Conservation (phyloP, 495 filamentous ascomycete species). For the Cercophora scortea region DNA sequence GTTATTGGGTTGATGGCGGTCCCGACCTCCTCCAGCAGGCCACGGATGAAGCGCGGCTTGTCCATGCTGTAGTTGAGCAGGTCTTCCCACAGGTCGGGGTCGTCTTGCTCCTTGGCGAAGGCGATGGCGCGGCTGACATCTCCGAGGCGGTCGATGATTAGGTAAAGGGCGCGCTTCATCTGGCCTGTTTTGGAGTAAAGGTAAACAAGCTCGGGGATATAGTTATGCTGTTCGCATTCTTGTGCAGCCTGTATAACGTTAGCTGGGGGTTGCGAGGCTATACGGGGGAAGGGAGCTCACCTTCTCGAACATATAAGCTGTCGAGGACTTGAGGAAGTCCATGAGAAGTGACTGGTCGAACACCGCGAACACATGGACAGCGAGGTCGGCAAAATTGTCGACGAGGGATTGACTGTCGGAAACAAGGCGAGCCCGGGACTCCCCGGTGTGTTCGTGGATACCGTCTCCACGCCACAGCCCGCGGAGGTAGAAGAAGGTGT, state of each 20-base stretch:
- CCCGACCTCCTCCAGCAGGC: conserved; percentile 85
- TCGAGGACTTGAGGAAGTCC: conserved; percentile 77
- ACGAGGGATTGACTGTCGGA: conserved; percentile 67
- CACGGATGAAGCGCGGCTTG: conserved; percentile 88
- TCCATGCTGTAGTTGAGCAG: conserved; percentile 93
- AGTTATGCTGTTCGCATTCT: conserved; percentile 71
- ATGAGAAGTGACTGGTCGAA: conserved; percentile 75
- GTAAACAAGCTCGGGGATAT: conserved; percentile 85
- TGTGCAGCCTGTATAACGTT: conserved; percentile 48
- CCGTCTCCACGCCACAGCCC: conserved; percentile 73
- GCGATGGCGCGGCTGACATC: conserved; percentile 88
- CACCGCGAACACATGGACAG: conserved; percentile 74
- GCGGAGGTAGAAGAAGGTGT: conserved; percentile 86
- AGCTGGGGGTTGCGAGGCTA: neutral
- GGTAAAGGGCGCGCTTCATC: conserved; percentile 77
- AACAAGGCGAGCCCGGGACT: conserved; percentile 36
- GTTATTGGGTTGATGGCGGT: conserved; percentile 86
- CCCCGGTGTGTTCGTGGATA: conserved; percentile 31
- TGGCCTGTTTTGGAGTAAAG: conserved; percentile 90
- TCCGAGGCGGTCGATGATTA: conserved; percentile 81
- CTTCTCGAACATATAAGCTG: conserved; percentile 73
- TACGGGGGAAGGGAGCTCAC: conserved; percentile 11
- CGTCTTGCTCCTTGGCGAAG: conserved; percentile 88
- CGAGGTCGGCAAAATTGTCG: conserved; percentile 76
- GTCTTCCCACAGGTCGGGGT: conserved; percentile 89